Evolutionary conservation across 371 early-diverging fungal genomes (phyloP), one percentile per base, ranked within the genome.

Genomic region (Apophysomyces variabilis): DNA sequence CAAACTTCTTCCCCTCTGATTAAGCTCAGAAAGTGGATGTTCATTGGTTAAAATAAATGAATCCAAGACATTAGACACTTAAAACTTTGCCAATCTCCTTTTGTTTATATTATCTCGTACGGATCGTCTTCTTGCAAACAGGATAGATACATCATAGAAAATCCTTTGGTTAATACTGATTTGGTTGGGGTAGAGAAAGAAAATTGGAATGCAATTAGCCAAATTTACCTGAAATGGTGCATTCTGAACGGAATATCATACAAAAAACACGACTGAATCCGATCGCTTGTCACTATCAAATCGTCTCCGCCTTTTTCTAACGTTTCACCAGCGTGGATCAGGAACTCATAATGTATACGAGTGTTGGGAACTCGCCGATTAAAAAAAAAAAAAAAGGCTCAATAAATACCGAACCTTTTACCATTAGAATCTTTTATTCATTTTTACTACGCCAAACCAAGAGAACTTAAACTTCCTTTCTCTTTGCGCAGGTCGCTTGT

Each of bases 401-500:
- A 60, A 12, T 13, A 14, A 11, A 21, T 47, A 62, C 32, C 43
- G 38, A 47, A 11, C 3, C 21, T 21, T 5, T 50, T 58, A 21
- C 5, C 39, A 57, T 18, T 8, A 8, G 18, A 26, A 5, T 26
- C 44, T 26, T 21, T 36, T 62, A 43, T 35, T 61, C 18, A 18
- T 45, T 61, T 45, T 36, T 61, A 18, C 44, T 45, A 58, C 13
- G 13, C 1, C 6, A 41, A 41, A 41, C 32, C 32, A 41, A 41
- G 13, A 41, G 13, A 41, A 41, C 21, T 39, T 58, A 47, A 38
- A n/a, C 21, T 66, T 56, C 14, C 47, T 38, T 60, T 60, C 32
- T 26, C 32, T 38, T 41, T 57, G 44, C 45, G 44, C 65, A n/a
- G 45, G 58, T 65, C 65, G 65, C 41, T 57, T 16, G 43, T 21